Base-by-base conservation (phyloP, 768 basidiomycete species). In the Amanita rimosa region DNA sequence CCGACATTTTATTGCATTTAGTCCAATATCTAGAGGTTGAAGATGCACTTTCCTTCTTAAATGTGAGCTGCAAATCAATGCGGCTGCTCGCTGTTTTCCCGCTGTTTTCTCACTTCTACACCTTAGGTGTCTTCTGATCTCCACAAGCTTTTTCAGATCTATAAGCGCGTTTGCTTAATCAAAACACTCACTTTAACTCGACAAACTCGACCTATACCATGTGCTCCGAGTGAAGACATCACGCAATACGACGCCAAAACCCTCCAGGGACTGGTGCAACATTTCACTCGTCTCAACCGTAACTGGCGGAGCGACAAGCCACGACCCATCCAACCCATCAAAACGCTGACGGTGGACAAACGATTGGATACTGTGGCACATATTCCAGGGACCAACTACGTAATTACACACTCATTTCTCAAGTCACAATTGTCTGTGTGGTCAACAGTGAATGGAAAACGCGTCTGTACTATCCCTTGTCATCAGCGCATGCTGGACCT, bases 111-210 rank as follows among this genome's bases (percentile, higher is more conserved):
- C 31, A 36, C 17, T 36, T 11, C 1, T 13, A 3, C 2, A 11
- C 21, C 10, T 11, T n/a, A 49, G 48, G 22, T 43, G 31, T 49
- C 37, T 29, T 31, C 31, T 19, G 40, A 16, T 22, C 19, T 43
- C 13, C 40, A 26, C 14, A 19, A 33, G 22, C 33, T 49, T 19
- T 34, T 39, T 17, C 24, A 3, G 21, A 22, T 16, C 9, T 43
- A 35, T n/a, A 33, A 63, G 44, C 59, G 58, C 8, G 52, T 50
- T 10, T 62, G 54, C 45, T 66, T 65, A 65, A 61, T 64, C n/a
- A 44, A 48, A 16, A 52, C 60, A 6, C 53, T 67, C 5, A 44
- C 53, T 21, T 34, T 42, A n/a, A 54, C 61, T n/a, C 58, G 55
- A 8, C 50, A 34, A 3, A 37, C 37, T 9, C 44, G 48, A 33